Conservation (phyloP, 352 stramenopile genomes). For the Phytophthora agathidicida region DNA sequence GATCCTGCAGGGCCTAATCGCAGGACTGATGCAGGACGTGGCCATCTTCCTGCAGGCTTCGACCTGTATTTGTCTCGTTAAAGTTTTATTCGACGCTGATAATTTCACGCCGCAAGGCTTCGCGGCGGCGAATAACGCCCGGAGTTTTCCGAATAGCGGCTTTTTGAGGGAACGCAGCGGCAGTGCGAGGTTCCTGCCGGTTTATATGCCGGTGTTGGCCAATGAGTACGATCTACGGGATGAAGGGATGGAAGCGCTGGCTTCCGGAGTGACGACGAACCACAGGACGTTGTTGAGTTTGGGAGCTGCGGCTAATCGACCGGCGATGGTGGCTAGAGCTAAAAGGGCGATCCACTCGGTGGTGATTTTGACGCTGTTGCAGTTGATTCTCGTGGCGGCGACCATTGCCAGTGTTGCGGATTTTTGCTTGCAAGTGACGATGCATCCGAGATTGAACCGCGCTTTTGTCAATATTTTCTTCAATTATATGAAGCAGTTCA, state of each 20-base stretch:
- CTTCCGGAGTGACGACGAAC: constrained; percentile 32
- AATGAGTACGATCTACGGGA: constrained; percentile 57
- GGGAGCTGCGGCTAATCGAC: constrained; percentile 23
- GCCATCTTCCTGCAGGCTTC: constrained; percentile 68
- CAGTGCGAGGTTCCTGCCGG: constrained; percentile 42
- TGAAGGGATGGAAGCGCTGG: constrained; percentile 35
- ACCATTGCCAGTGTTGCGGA: constrained; percentile 73
- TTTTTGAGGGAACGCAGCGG: constrained; percentile 39
- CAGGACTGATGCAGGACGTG: constrained; percentile 60
- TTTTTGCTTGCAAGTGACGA: constrained; percentile 73
- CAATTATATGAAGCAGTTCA: constrained; percentile 70
- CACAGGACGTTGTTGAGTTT: constrained; percentile 61
- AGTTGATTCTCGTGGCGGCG: constrained; percentile 52
- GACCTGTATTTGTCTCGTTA: constrained; percentile 72
- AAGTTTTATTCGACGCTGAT: constrained; percentile 56
- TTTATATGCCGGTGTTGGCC: constrained; percentile 70
- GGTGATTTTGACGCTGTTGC: constrained; percentile 47
- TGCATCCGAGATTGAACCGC: constrained; percentile 71
- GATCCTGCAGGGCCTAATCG: constrained; percentile 55
- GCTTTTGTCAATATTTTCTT: constrained; percentile 73
- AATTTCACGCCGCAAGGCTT: constrained; percentile 20
- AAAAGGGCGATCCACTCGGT: constrained; percentile 27
- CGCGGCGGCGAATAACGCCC: constrained; percentile 16
- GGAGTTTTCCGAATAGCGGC: constrained; percentile 37
- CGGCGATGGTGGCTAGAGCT: constrained; percentile 25